Evolutionary conservation across 257 asterid genomes (phyloP).

Genomic region (Echites panduratus): DNA sequence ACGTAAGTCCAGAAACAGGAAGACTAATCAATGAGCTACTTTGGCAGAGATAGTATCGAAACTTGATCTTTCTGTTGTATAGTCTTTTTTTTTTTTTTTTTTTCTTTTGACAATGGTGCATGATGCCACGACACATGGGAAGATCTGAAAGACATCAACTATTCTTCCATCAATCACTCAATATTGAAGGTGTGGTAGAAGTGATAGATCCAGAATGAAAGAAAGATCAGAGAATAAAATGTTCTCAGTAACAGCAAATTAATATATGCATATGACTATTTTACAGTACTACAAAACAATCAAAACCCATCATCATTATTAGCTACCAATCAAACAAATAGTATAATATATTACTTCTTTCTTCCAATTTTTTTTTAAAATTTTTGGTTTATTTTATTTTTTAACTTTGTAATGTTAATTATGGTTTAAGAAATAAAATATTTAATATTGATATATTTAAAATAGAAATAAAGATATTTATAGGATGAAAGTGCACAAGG

Average conservation of each 20-base stretch:
- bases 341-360: not conserved
- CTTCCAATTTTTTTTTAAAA: too few relatives aligned
- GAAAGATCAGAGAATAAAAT: constrained; percentile 15
- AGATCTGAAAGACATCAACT: constrained; percentile 28
- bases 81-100: constrained; percentile 11
- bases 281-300: constrained; percentile 7
- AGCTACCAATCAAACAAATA: constrained; percentile 7
- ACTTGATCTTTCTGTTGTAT: constrained; percentile 31
- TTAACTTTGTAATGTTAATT: too few relatives aligned
- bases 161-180: constrained; percentile 42
- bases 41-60: constrained; percentile 26
- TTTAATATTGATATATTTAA: too few relatives aligned
- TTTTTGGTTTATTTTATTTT: too few relatives aligned
- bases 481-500: too few relatives aligned
- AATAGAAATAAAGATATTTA: too few relatives aligned
- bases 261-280: constrained; percentile 4
- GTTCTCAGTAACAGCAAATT: not conserved
- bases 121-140: constrained; percentile 15
- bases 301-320: constrained; percentile 6
- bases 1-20: constrained; percentile 7
- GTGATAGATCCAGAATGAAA: constrained; percentile 47
- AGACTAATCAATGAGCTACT: constrained; percentile 20
- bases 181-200: constrained; percentile 23
- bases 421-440: too few relatives aligned
- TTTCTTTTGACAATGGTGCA: constrained; percentile 2